Base-by-base conservation (phyloP, 495 filamentous ascomycete genomes). In the Penicilliopsis zonata region DNA sequence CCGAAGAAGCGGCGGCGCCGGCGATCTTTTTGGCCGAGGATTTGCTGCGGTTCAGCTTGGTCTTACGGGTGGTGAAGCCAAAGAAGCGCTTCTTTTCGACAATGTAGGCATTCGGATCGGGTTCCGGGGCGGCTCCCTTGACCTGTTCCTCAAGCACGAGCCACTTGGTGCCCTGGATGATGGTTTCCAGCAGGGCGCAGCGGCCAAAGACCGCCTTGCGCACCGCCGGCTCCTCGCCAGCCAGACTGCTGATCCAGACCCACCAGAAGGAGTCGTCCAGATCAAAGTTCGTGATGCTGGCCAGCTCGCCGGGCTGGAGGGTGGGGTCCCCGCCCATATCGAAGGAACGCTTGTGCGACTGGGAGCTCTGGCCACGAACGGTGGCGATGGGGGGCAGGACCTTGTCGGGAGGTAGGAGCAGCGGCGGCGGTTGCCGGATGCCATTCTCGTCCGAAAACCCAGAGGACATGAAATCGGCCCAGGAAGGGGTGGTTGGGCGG, bases 251-350 rank as follows among this genome's bases (percentile, higher is more conserved):
- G 68, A 96, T 95, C 90, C 90, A 98, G 15, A 96, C 90, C 90
- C 90, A 98, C 92, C 92, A 98, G 53, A 98, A 98, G 0, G 87
- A 79, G 49, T 96, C 90, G 47, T 98, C 90, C 8, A 96, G 62
- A 37, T 92, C 81, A 29, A 98, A 71, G 27, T 70, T 69, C 18
- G 70, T 79, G 42, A 96, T 93, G 43, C 84, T 94, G 15, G 88
- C 88, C 27, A 98, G 67, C 66, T 98, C 90, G 24, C 86, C 90
- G 2, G 88, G 92, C 34, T 94, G 86, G 2, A 95, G 63, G 26
- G 74, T 55, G 15, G 64, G 53, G 21, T 83, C 76, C n/a, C n/a
- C n/a, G n/a, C n/a, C n/a, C 10, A 61, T 58, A 35, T 82, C 73
- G 20, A 78, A 47, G 27, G 70, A 67, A 8, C 78, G 76, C 28